Percentiles rank a stretch among this genome's conserved stretches.
Conservation (phyloP, 1,284 basidiomycete species). For the Neonothopanus nambi region DNA sequence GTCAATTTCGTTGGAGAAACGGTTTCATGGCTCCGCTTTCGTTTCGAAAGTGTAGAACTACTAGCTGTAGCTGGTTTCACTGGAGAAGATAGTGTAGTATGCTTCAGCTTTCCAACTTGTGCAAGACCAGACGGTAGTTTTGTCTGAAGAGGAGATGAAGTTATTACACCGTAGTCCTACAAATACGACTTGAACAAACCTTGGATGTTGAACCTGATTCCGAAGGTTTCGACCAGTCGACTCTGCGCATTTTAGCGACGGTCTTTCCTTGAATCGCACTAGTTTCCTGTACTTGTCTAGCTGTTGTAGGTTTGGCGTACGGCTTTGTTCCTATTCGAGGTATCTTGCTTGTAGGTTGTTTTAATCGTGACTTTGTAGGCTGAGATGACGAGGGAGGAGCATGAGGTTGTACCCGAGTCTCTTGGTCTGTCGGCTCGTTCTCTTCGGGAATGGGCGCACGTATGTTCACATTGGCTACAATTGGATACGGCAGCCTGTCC, state of each 20-base stretch:
- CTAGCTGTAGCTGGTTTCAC: neutral
- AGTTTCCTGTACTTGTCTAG: slow-evolving; percentile 4
- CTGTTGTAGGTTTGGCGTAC: slow-evolving; percentile 47
- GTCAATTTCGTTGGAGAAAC: slow-evolving; percentile 26
- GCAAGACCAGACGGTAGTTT: too few relatives aligned
- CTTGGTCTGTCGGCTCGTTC: slow-evolving; percentile 21
- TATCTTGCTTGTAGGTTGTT: slow-evolving; percentile 64
- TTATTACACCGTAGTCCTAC: neutral
- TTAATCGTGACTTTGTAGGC: slow-evolving; percentile 44
- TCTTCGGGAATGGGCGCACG: slow-evolving; percentile 34
- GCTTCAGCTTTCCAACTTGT: too few relatives aligned
- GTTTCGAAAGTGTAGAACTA: slow-evolving; percentile 28
- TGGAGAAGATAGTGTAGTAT: neutral
- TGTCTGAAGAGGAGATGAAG: neutral
- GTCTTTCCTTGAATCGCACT: neutral
- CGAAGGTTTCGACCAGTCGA: slow-evolving; percentile 17
- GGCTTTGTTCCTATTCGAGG: slow-evolving; percentile 69
- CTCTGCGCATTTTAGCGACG: slow-evolving; percentile 13
- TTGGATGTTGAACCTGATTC: slow-evolving; percentile 14
- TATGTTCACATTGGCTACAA: slow-evolving; percentile 28
- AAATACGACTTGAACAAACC: neutral
- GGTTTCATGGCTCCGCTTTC: slow-evolving; percentile 34
- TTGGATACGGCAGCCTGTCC: slow-evolving; percentile 45
- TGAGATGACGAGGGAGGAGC: neutral
- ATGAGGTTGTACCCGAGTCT: slow-evolving; percentile 18